These are phyloP conservation scores for Ophiostoma novo-ulmi DNA, from an alignment of 2,329 filamentous ascomycete genomes.

Conservation along the genomic window DNA sequence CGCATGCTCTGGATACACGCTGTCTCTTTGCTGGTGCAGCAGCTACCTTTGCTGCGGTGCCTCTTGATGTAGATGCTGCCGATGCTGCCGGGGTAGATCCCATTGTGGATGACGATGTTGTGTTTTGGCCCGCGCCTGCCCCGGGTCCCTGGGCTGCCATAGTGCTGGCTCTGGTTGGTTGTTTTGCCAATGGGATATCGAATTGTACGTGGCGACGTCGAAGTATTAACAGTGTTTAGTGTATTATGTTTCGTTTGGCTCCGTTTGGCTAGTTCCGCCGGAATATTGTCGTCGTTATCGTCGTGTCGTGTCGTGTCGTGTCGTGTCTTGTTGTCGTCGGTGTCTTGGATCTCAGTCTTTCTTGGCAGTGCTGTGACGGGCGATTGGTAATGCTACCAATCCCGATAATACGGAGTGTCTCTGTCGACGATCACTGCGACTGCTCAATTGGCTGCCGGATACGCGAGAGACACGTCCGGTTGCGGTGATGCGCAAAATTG, in stretches of 20 bases:
- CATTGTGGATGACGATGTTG: neutral
- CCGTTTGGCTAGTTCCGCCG: neutral
- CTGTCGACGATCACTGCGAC: neutral
- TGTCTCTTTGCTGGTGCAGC: conserved; percentile 47
- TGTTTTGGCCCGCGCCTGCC: neutral
- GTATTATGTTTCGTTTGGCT: neutral
- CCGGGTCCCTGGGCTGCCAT: neutral
- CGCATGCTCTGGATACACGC: conserved; percentile 63
- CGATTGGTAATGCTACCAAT: neutral
- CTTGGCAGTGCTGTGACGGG: neutral
- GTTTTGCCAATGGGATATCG: neutral
- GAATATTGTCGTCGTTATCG: neutral
- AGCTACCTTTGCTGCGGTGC: neutral
- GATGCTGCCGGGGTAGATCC: neutral
- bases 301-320: neutral
- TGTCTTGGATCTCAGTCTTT: neutral
- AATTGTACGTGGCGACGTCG: too few species aligned
- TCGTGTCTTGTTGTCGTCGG: neutral
- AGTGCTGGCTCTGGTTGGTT: neutral
- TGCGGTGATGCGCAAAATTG: neutral
- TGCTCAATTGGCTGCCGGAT: neutral
- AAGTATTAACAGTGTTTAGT: too few species aligned
- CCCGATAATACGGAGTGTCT: neutral
- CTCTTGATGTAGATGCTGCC: neutral
- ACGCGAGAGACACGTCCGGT: neutral